Evolutionary conservation across 345 rosid species (phyloP), one percentile per base, ranked within the genome.

Genomic region (Cardamine occulta): DNA sequence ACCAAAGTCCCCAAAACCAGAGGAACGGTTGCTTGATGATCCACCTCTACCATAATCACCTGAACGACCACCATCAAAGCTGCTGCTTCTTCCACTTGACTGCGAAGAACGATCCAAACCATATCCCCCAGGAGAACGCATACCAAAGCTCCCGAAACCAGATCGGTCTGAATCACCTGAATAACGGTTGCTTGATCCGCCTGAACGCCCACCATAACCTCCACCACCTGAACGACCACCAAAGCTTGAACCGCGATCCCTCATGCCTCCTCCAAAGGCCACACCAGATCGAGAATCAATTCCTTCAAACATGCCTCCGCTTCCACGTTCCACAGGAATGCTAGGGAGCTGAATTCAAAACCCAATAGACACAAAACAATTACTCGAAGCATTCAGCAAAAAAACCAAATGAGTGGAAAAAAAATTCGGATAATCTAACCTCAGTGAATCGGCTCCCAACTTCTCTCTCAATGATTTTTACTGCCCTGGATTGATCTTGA

Each of bases 401-500:
- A 49, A 42, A 47, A 66, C 39, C 37, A 17, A 44, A 23, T 14
- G 26, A 11, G 17, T 19, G 7, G 17, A 40, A 39, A 13, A 42
- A 9, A 42, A 6, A 12, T 8, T 5, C 21, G 44, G 23, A 45
- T 37, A 3, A 40, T 73, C 26, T 64, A 49, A 95, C 99, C 99
- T 96, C 91, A 0, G 79, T 70, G 79, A 96, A 96, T 70, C 82
- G 80, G 84, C 86, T 85, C n/a, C 99, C 99, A n/a, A 89, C 87
- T 79, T 96, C 99, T 52, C 88, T 89, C 81, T 93, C 99, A 47
- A 89, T 84, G 17, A 75, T 59, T 82, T 40, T 84, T 35, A 96
- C 86, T 51, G 85, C 81, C 83, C 93, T 86, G 17, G 80, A n/a
- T 65, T 96, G 94, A 7, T 89, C 90, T 47, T 55, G 80, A n/a